Evolutionary conservation across 2,329 filamentous ascomycete species (phyloP).

Genomic region (Gliomastix tumulicola): DNA sequence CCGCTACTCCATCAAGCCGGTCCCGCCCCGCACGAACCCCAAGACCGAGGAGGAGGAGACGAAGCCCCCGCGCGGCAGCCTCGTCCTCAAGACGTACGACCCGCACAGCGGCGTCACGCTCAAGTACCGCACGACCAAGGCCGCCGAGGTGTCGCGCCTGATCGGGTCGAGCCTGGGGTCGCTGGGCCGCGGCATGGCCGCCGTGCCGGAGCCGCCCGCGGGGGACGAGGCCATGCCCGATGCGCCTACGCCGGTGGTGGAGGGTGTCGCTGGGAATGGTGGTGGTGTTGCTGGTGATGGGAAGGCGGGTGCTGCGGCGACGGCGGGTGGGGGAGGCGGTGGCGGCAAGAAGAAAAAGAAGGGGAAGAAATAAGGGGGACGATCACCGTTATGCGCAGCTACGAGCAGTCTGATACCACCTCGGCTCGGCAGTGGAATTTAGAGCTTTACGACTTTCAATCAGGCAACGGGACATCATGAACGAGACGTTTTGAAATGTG

Average conservation of each 20-base stretch:
- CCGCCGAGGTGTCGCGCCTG: conserved; percentile 79
- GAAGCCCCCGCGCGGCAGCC: conserved; percentile 55
- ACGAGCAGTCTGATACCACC: conserved; percentile 15
- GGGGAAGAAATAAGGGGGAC: conserved; percentile 58
- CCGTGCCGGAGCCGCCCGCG: conserved; percentile 33
- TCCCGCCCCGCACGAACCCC: conserved; percentile 12
- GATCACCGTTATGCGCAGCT: too few species aligned
- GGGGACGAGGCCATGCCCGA: conserved; percentile 38
- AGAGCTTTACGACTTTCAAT: too few species aligned
- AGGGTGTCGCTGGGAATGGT: too few species aligned
- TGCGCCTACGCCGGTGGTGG: conserved; percentile 15
- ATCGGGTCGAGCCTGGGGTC: conserved; percentile 65
- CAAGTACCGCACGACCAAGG: conserved; percentile 89
- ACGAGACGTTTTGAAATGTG: too few species aligned
- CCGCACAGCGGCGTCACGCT: conserved; percentile 73
- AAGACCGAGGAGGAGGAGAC: conserved; percentile 17
- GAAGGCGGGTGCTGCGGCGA: conserved; percentile 11
- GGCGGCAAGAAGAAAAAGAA: conserved; percentile 64
- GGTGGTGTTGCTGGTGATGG: conserved; percentile 4
- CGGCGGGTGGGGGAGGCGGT: conserved; percentile 23
- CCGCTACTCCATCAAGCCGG: conserved; percentile 69
- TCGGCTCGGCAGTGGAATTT: too few species aligned
- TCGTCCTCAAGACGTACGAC: conserved; percentile 87
- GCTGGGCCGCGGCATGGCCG: conserved; percentile 64
- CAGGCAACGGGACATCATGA: too few species aligned